phyloP scores from a whole-genome alignment of 805 yeast species.

The Nakazawaea siamensis region DNA sequence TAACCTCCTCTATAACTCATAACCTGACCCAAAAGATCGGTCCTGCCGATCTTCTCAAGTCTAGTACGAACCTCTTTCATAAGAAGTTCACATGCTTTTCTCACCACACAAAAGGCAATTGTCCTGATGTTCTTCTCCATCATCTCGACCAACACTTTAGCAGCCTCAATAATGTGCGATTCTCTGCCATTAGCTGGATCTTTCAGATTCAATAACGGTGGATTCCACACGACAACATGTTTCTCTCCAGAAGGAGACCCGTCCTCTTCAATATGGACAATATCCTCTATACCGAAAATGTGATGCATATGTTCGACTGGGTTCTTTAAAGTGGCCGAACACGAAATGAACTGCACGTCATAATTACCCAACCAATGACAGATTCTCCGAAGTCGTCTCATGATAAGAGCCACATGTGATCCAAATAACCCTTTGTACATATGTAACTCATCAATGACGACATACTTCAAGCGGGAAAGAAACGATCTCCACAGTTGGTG shows the following conservation, averaged over 20 bases:
- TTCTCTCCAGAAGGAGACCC: constrained; percentile 87
- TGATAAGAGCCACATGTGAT: constrained; percentile 77
- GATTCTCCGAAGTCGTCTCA: constrained; percentile 71
- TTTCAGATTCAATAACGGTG: constrained; percentile 56
- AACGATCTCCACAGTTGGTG: constrained; percentile 70
- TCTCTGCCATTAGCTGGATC: constrained; percentile 58
- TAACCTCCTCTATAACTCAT: constrained; percentile 97
- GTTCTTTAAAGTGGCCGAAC: constrained; percentile 85
- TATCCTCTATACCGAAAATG: constrained; percentile 60
- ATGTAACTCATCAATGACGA: constrained; percentile 83
- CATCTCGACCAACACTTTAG: constrained; percentile 61
- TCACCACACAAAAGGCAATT: constrained; percentile 83
- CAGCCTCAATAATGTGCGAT: constrained; percentile 68
- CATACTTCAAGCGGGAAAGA: constrained; percentile 52
- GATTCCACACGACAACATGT: constrained; percentile 75
- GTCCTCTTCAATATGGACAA: constrained; percentile 59
- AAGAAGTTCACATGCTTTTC: constrained; percentile 78
- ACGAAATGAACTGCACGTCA: constrained; percentile 64
- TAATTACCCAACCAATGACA: constrained; percentile 44
- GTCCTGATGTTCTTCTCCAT: constrained; percentile 61
- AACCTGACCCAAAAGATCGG: constrained; percentile 48
- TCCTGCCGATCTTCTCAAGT: constrained; percentile 34
- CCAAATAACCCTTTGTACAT: constrained; percentile 89
- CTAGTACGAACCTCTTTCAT: constrained; percentile 74
- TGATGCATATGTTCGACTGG: constrained; percentile 68